Evolutionary conservation across 495 filamentous ascomycete species (phyloP).

Genomic region (Talaromyces thailandensis): DNA sequence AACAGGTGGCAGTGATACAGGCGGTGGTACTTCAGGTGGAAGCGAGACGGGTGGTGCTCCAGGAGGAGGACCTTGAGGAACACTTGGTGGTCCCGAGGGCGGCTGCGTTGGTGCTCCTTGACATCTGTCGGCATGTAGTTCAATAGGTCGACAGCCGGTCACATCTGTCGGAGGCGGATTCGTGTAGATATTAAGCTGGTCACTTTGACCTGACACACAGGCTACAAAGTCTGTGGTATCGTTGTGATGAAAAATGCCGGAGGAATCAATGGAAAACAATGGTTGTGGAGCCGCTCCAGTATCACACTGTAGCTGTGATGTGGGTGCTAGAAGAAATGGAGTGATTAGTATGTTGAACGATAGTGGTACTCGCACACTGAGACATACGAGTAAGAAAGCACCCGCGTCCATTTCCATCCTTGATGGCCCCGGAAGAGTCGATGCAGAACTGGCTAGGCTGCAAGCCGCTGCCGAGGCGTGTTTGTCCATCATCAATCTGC

Average conservation of each 20-base stretch:
- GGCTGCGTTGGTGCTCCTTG: not conserved
- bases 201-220: not conserved
- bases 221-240: conserved; percentile 11
- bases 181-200: conserved; percentile 5
- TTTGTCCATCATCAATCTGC: conserved; percentile 47
- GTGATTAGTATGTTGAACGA: not conserved
- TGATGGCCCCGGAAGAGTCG: conserved; percentile 35
- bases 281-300: conserved; percentile 30
- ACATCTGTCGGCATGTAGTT: not conserved
- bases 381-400: conserved; percentile 48
- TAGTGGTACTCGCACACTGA: not conserved
- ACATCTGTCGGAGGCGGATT: conserved; percentile 2
- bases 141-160: not conserved
- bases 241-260: conserved; percentile 35
- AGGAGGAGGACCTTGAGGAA: not conserved
- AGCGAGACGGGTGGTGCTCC: not conserved
- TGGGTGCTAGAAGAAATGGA: conserved; percentile 30
- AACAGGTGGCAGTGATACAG: not conserved
- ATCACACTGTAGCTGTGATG: conserved; percentile 60
- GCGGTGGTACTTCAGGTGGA: not conserved
- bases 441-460: conserved; percentile 36
- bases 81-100: not conserved
- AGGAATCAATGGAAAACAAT: conserved; percentile 40
- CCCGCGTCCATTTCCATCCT: conserved; percentile 42
- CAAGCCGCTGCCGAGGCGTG: conserved; percentile 37